Evolutionary conservation across 352 stramenopile genomes (phyloP).

Genomic region (Phytopythium chamaehyphon): DNA sequence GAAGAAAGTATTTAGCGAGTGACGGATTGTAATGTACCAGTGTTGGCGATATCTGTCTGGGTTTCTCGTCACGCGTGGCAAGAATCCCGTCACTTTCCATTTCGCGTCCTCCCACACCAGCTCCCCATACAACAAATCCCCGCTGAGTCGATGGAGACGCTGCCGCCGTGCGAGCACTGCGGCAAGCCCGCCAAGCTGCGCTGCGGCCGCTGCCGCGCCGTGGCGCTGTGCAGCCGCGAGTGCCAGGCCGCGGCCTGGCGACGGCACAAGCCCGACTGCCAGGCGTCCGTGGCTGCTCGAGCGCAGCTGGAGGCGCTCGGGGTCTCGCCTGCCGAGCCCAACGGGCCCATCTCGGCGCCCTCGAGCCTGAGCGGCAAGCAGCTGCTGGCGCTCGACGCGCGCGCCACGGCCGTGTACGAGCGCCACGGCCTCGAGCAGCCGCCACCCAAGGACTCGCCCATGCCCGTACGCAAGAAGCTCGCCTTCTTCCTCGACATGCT

Average conservation of each 20-base stretch:
- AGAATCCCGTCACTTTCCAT: background rate
- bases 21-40: background rate
- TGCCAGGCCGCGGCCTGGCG: slow-evolving; percentile 21
- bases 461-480: slow-evolving; percentile 18
- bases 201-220: slow-evolving; percentile 26
- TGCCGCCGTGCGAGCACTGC: slow-evolving; percentile 20
- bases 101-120: slow-evolving; percentile 8
- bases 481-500: slow-evolving; percentile 21
- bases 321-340: background rate
- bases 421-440: slow-evolving; percentile 13
- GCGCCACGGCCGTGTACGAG: slow-evolving; percentile 11
- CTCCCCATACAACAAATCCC: too few relatives aligned
- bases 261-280: slow-evolving; percentile 23
- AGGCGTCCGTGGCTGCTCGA: slow-evolving; percentile 13
- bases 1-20: slow-evolving; percentile 7
- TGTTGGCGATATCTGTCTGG: too few relatives aligned
- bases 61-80: too few relatives aligned
- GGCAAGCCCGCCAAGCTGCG: slow-evolving; percentile 12
- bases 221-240: slow-evolving; percentile 17
- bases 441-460: slow-evolving; percentile 13
- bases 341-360: slow-evolving; percentile 3
- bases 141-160: background rate
- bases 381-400: slow-evolving; percentile 8
- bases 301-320: slow-evolving; percentile 8
- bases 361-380: slow-evolving; percentile 2